Evolutionary conservation across 768 basidiomycete genomes (phyloP).

Genomic region (Suillus plorans): DNA sequence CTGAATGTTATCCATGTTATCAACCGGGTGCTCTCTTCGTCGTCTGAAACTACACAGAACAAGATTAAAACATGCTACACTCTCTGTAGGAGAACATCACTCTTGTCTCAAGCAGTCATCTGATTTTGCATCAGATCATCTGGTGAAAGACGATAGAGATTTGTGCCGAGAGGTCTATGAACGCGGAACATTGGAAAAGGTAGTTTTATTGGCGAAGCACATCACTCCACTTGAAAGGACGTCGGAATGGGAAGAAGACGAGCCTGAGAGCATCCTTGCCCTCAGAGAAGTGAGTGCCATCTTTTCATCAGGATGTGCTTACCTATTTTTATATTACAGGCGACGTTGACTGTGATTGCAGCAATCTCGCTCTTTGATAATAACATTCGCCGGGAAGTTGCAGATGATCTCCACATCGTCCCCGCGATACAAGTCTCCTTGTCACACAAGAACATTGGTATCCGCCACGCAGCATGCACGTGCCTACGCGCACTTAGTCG

Average conservation of each 20-base stretch:
- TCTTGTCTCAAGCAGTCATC: neutral
- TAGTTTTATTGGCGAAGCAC: slow-evolving; percentile 50
- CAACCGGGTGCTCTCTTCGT: slow-evolving; percentile 53
- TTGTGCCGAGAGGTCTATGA: slow-evolving; percentile 71
- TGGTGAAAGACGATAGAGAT: slow-evolving; percentile 68
- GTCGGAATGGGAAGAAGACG: slow-evolving; percentile 65
- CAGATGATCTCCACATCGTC: slow-evolving; percentile 57
- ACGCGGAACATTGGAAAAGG: slow-evolving; percentile 59
- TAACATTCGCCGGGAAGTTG: slow-evolving; percentile 66
- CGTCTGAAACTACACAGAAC: slow-evolving; percentile 40
- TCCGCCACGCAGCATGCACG: slow-evolving; percentile 86
- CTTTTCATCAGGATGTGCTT: neutral
- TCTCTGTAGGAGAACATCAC: slow-evolving; percentile 50
- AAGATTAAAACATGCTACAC: slow-evolving; percentile 74
- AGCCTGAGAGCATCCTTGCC: slow-evolving; percentile 52
- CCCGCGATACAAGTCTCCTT: slow-evolving; percentile 56
- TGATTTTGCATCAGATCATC: slow-evolving; percentile 42
- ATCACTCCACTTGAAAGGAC: slow-evolving; percentile 51
- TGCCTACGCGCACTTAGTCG: slow-evolving; percentile 79
- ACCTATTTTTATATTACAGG: slow-evolving; percentile 39
- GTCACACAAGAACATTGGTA: slow-evolving; percentile 62
- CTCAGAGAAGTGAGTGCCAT: slow-evolving; percentile 59
- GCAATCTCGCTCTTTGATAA: slow-evolving; percentile 72
- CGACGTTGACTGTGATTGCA: slow-evolving; percentile 71
- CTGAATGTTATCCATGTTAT: slow-evolving; percentile 70